Conservation (phyloP, 106 monocot species). For the Acanthochlamys bracteata region DNA sequence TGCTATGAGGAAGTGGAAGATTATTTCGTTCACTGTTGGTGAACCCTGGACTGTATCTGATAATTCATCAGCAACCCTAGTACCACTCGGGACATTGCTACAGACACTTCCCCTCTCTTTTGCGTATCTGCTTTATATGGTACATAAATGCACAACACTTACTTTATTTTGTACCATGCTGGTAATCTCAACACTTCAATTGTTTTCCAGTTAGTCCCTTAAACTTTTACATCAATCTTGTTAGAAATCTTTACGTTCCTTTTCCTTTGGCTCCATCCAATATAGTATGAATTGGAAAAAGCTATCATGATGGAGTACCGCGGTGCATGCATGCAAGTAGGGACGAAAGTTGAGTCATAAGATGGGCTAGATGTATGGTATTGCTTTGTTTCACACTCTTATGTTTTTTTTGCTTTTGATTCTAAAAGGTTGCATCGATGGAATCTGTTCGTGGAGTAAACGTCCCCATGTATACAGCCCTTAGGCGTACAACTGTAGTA, state of each 20-base stretch:
- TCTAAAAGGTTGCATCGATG: conserved; percentile 80
- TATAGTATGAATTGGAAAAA: no score
- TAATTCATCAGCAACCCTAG: conserved; percentile 33
- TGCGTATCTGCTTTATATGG: conserved; percentile 94
- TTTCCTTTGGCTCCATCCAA: no score
- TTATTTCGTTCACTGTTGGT: conserved; percentile 65
- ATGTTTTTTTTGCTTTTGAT: not conserved
- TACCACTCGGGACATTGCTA: conserved; percentile 55
- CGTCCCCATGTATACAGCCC: conserved; percentile 98
- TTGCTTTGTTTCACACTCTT: not conserved
- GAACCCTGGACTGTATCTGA: conserved; percentile 50
- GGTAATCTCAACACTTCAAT: not conserved
- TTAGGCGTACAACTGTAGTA: conserved; percentile 96
- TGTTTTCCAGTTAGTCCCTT: no score
- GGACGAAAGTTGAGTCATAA: not conserved
- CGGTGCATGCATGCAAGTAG: no score
- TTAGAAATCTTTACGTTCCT: not conserved
- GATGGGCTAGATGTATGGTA: not conserved
- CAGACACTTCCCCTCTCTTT: conserved; percentile 82
- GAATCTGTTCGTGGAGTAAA: conserved; percentile 98
- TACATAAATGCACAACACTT: conserved; percentile 10
- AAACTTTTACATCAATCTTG: not conserved
- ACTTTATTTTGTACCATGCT: not conserved
- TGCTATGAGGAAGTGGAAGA: conserved; percentile 57
- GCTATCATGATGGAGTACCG: no score